Conservation (phyloP, 306 rosid species). For the Inga laurina region DNA sequence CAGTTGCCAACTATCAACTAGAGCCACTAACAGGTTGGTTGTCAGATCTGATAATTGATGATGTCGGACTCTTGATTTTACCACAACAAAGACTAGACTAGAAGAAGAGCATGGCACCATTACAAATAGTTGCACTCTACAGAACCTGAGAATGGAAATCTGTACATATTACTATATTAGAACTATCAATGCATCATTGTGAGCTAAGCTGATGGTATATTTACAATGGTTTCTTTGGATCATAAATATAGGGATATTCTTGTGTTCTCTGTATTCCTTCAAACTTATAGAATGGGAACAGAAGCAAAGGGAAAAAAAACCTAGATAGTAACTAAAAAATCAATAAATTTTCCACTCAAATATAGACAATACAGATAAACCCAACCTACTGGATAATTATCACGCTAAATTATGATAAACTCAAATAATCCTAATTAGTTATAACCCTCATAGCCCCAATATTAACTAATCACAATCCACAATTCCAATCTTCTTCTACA, state of each 20-base stretch:
- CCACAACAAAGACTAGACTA: background rate
- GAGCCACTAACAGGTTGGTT: background rate
- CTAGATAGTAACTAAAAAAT: background rate
- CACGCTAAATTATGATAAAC: background rate
- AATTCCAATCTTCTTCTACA: background rate
- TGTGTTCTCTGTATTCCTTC: constrained; percentile 1
- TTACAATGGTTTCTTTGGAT: background rate
- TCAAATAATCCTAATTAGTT: background rate
- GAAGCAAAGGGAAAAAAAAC: background rate
- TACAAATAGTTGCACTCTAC: background rate
- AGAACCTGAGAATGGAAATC: background rate
- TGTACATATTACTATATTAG: background rate
- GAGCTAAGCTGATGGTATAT: background rate
- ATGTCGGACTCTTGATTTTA: background rate
- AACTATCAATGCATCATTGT: background rate
- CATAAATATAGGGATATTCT: background rate
- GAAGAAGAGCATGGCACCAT: background rate
- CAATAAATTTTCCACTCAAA: background rate
- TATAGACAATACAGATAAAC: background rate
- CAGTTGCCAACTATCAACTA: background rate
- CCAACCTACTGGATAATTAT: background rate
- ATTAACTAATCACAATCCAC: background rate
- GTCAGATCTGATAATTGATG: background rate
- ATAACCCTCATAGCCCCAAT: background rate
- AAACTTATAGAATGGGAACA: background rate